phyloP scores from a whole-genome alignment of 306 rosid genomes.

The Vachellia pachyceras region DNA sequence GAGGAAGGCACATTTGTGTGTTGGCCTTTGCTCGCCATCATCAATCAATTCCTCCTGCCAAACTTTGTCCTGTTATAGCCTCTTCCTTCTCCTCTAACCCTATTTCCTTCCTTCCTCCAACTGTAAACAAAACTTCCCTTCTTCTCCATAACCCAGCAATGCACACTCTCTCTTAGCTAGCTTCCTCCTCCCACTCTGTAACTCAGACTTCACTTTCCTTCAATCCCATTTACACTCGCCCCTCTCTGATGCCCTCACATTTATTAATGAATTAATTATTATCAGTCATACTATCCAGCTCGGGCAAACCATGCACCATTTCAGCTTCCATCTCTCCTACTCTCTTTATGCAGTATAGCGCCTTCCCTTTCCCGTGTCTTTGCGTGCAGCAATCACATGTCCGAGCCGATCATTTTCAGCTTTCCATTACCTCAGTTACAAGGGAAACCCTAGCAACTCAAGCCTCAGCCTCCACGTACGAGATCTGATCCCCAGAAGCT shows the following conservation, averaged over 20 bases:
- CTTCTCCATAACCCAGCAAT: background rate
- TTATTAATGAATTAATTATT: background rate
- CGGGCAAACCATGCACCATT: slow-evolving; percentile 20
- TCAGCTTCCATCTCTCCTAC: background rate
- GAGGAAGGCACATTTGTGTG: background rate
- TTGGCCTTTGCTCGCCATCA: slow-evolving; percentile 57
- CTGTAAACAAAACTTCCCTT: background rate
- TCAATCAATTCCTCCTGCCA: slow-evolving; percentile 60
- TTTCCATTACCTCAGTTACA: background rate
- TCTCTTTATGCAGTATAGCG: background rate
- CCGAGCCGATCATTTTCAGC: background rate
- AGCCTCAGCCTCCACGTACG: background rate
- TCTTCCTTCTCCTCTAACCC: slow-evolving; percentile 28
- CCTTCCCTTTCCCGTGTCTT: background rate
- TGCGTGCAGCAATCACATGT: background rate
- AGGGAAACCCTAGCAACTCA: background rate
- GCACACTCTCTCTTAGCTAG: background rate
- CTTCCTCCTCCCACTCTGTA: slow-evolving; percentile 28
- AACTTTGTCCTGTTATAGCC: slow-evolving; percentile 68
- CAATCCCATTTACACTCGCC: background rate
- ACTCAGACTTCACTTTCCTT: no score
- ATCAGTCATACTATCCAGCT: background rate
- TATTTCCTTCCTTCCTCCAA: background rate
- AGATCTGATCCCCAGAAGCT: background rate
- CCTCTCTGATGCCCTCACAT: background rate